Base-by-base conservation (phyloP, 257 asterid genomes). In the Przewalskia tangutica region DNA sequence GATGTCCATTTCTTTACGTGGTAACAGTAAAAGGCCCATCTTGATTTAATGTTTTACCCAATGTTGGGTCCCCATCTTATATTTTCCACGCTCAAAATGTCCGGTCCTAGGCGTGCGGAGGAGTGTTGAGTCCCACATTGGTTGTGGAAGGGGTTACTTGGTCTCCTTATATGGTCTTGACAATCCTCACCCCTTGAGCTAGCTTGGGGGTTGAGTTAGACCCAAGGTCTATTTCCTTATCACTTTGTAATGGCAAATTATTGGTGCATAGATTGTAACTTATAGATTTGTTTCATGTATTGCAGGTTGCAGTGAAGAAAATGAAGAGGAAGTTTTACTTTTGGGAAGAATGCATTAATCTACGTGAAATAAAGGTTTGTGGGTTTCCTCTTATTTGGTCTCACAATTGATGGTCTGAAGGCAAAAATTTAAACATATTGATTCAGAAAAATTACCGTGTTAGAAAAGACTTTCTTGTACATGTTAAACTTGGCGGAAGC, bases 231-330 rank as follows among this genome's bases (percentile, higher is more conserved):
- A 27, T 38, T 38, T 38, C 42, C 5, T 38, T 38, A 38, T 38
- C 42, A 38, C 78, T 70, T 70, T 70, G 58, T 44, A 44, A 71
- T 70, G 56, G 56, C 16, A 44, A 44, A n/a, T 44, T 44, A 70
- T 20, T 70, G 77, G 6, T 48, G 6, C 38, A 46, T 71, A 75
- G 4, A 48, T 75, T 23, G 62, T 14, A 68, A 27, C 23, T 50
- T 75, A 75, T 27, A 27, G 44, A 7, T 50, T 75, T 0, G n/a
- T 48, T 48, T 75, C 80, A 23, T 54, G 3, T 82, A 36, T 80
- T 84, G 71, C 91, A 95, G 99, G 97, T 95, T 89, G 99, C 98
- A 62, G 93, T 92, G 34, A 95, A 95, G 88, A 94, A 90, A 88
- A 95, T 95, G 97, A 95, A 92, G 92, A 89, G 98, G 80, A 95